Conservation (phyloP, 2,329 filamentous ascomycete genomes). For the Cadophora sp. region DNA sequence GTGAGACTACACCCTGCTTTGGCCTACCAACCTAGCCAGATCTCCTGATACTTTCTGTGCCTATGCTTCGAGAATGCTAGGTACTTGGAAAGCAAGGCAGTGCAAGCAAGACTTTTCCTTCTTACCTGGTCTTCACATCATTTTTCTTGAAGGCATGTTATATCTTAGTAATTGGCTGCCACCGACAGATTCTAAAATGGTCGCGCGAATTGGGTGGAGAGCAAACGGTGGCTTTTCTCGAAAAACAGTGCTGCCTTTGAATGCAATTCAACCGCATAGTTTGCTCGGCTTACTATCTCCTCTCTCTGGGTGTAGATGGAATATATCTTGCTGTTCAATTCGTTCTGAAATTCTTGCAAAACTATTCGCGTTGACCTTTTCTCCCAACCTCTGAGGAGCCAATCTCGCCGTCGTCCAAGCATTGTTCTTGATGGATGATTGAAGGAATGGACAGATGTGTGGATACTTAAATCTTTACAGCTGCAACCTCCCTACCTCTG, state of each 20-base stretch:
- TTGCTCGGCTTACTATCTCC: neutral
- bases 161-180: neutral
- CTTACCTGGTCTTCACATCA: no score
- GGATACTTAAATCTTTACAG: neutral
- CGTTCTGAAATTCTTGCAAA: neutral
- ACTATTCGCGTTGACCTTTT: neutral
- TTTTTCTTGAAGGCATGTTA: neutral
- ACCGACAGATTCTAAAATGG: neutral
- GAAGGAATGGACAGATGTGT: neutral
- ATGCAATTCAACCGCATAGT: neutral
- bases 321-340: neutral
- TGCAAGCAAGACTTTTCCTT: neutral
- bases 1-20: no score
- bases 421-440: no score
- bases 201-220: neutral
- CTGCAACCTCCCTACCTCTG: no score
- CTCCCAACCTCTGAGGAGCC: neutral
- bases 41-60: no score
- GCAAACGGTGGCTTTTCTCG: neutral
- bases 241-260: neutral
- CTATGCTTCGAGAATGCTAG: no score
- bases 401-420: neutral
- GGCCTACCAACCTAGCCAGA: no score
- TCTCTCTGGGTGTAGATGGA: neutral
- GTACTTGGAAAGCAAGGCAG: neutral